phyloP scores from a whole-genome alignment of 2,329 filamentous ascomycete species.

The Aspergillus sp. region DNA sequence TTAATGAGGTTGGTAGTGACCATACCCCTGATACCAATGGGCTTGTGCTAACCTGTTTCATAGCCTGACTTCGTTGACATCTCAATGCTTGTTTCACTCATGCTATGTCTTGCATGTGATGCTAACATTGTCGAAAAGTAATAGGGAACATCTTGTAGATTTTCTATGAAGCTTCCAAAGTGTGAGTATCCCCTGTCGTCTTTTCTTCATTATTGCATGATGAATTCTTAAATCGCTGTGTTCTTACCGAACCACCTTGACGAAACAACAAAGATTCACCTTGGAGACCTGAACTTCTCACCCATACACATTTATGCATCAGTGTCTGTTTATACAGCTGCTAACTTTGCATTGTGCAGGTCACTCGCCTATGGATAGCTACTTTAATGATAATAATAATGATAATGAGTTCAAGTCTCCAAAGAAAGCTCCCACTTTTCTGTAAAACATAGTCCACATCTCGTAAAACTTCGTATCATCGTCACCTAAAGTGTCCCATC shows the following conservation, averaged over 20 bases:
- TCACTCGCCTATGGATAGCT: not conserved
- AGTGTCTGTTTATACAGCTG: conserved; percentile 18
- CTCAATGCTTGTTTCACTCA: conserved; percentile 27
- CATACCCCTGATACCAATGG: not conserved
- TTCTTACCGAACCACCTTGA: conserved; percentile 65
- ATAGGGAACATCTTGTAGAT: conserved; percentile 18
- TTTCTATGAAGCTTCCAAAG: conserved; percentile 7
- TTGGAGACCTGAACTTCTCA: conserved; percentile 63
- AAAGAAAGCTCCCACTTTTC: not conserved
- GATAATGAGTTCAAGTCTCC: not conserved
- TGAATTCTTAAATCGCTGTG: conserved; percentile 65
- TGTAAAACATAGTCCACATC: conserved; percentile 7
- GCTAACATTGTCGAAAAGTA: conserved; percentile 30
- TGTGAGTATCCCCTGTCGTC: conserved; percentile 25
- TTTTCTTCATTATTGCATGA: conserved; percentile 45
- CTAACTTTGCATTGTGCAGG: conserved; percentile 25
- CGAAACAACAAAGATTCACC: conserved; percentile 60
- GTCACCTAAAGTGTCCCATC: not conserved
- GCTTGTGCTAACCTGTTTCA: conserved; percentile 35
- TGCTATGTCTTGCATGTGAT: conserved; percentile 25
- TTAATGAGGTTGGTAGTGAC: conserved; percentile 61
- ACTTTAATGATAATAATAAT: not conserved
- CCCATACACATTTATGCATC: conserved; percentile 6
- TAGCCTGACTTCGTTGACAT: conserved; percentile 47
- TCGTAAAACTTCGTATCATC: conserved; percentile 1